A percentile compares a stretch with the other conserved stretches of the same genome.
Conservation (phyloP, 2,329 filamentous ascomycete genomes). For the Meredithiella fracta region DNA sequence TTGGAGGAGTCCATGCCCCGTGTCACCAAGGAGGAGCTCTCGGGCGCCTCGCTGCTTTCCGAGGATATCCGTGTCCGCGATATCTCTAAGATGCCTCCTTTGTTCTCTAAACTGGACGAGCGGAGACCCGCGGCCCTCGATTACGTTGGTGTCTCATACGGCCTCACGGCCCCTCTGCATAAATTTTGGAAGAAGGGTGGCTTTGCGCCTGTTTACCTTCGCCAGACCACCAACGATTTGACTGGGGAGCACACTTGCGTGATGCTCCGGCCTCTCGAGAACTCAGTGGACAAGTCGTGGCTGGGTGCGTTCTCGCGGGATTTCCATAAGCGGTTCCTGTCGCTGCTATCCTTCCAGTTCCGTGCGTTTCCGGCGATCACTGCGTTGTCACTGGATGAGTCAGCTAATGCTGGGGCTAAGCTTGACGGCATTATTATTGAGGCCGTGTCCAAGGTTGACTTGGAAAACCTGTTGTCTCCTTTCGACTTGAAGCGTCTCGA, state of each 20-base stretch:
- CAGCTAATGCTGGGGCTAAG: constrained; percentile 56
- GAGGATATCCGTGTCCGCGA: constrained; percentile 85
- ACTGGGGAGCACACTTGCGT: constrained; percentile 97
- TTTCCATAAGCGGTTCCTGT: constrained; percentile 86
- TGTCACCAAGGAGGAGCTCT: constrained; percentile 68
- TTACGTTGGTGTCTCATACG: constrained; percentile 91
- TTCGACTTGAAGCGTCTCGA: constrained; percentile 92
- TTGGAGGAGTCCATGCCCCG: constrained; percentile 50
- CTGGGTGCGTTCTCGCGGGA: constrained; percentile 80
- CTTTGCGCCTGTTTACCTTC: constrained; percentile 81
- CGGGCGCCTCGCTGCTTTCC: constrained; percentile 57
- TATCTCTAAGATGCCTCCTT: constrained; percentile 76
- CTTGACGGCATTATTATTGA: constrained; percentile 36
- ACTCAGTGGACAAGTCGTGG: constrained; percentile 59
- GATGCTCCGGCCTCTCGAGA: constrained; percentile 71
- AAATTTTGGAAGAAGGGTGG: constrained; percentile 89
- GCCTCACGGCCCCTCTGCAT: constrained; percentile 70
- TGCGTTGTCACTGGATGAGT: constrained; percentile 77
- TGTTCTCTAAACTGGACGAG: constrained; percentile 79
- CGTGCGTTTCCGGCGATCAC: constrained; percentile 60
- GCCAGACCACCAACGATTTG: constrained; percentile 88
- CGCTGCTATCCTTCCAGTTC: constrained; percentile 85
- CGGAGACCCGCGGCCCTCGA: constrained; percentile 65
- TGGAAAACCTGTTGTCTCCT: constrained; percentile 66
- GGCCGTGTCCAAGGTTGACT: constrained; percentile 53